Base-by-base conservation (phyloP, 768 basidiomycete genomes). In the Auricularia cornea region DNA sequence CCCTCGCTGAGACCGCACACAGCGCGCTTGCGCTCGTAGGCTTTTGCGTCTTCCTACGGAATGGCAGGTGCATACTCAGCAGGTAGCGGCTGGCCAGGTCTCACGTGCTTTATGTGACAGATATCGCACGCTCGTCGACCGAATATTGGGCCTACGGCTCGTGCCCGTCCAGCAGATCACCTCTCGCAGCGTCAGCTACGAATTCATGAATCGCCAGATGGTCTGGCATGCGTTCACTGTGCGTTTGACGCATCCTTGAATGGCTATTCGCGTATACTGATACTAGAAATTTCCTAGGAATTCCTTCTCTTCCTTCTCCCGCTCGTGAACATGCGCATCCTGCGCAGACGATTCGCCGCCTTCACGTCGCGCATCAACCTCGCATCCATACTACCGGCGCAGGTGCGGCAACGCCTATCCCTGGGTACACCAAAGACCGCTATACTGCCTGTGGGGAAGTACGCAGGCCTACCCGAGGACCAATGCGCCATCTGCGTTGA, bases 161-260 rank as follows among this genome's bases (percentile, higher is more conserved):
- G 82, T 87, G 0, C 89, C 95, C 3, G 80, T 89, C 0, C 83
- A 85, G 33, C 77, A 81, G 48, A 81, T 88, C 35, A 81, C 87
- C 38, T 86, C 84, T 65, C 84, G 90, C 20, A 88, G 95, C 68
- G 90, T 98, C 60, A 96, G 92, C 70, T 99, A 97, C 74, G 97
- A 98, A 71, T 98, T 94, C 70, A 96, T 98, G 92, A 98, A 98
- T 70, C 90, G 97, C 68, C 96, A 98, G 74, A 91, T 99, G 83
- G 97, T 99, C 62, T 99, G 97, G 97, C 92, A 95, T 71, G 92
- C 94, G 0, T 96, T 98, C 73, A 98, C 97, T 6, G 96, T 96
- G 70, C 62, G 91, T 76, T 20, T 56, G 5, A 12, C 20, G 8
- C 23, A 8, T 48, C 44, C 44, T 48, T 48, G 23, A 40, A 8